Evolutionary conservation across 768 basidiomycete species (phyloP).

Genomic region (Phallus indusiatus): DNA sequence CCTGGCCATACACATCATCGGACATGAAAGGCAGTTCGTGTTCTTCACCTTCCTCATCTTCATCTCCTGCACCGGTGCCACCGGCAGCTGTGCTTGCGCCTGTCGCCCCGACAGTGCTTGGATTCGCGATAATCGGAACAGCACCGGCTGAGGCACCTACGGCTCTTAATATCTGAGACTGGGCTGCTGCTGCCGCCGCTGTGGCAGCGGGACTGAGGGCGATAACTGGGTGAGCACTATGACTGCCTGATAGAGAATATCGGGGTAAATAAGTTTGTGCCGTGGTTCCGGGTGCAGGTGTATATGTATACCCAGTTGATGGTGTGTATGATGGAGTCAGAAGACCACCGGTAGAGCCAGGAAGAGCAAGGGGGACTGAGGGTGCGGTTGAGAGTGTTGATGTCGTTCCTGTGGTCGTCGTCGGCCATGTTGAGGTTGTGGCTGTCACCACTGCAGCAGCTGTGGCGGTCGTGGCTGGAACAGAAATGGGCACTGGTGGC

Average conservation of each 20-base stretch:
- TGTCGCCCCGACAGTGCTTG: neutral
- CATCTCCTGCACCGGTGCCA: constrained; percentile 24
- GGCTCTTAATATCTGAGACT: neutral
- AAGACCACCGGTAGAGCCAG: no score
- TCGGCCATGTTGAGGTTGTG: neutral
- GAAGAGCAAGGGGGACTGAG: no score
- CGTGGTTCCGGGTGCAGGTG: neutral
- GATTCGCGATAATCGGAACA: neutral
- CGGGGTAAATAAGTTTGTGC: neutral
- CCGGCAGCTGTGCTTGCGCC: no score
- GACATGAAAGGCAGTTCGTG: constrained; percentile 79
- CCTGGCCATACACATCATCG: constrained; percentile 81
- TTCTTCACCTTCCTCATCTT: constrained; percentile 68
- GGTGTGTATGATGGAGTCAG: neutral
- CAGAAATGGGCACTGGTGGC: neutral
- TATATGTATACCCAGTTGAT: neutral
- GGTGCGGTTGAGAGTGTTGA: neutral
- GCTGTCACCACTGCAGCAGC: neutral
- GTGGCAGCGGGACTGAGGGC: neutral
- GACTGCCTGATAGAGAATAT: neutral
- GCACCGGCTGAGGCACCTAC: neutral
- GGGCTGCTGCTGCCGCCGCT: neutral
- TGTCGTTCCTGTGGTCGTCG: constrained; percentile 1
- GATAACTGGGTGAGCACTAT: constrained; percentile 1
- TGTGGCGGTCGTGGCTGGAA: neutral